Base-by-base conservation (phyloP, 306 rosid genomes). In the Vigna radiata region DNA sequence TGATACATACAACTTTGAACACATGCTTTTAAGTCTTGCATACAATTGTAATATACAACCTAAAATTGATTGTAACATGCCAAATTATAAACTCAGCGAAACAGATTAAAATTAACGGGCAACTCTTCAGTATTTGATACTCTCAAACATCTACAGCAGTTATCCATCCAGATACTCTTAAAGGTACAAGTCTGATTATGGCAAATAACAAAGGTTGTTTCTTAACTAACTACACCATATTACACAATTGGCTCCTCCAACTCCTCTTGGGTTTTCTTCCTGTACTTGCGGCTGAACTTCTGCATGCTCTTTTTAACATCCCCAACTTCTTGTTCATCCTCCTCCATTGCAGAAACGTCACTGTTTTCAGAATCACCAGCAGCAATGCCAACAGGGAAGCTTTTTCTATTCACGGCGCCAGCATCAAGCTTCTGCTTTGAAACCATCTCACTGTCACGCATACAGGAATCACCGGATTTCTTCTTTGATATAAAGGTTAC, bases 301-400 rank as follows among this genome's bases (percentile, higher is more conserved):
- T 82, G 96, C 0, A 68, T 80, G 73, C 83, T 75, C 81, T 79
- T 85, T 58, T 68, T 88, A 27, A 46, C 60, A 56, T 41, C 87
- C 36, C 39, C 87, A 16, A 49, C 78, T 62, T 86, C 89, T 9
- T 81, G 82, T 81, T 87, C 96, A 76, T 95, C 97, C 86, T 91
- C 99, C 53, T 95, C 99, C 97, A 95, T 95, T 53, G 92, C 95
- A 86, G 89, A 90, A 64, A 82, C 83, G 1, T 86, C 93, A 83
- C 75, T 82, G 31, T 80, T 85, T 73, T 84, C 91, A 17, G 72
- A 29, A 2, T 83, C 91, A 18, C 41, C 91, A 1, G 69, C 89
- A 18, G 89, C 93, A 50, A 92, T 85, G 72, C 87, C 29, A 9
- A 83, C 79, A 12, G 88, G 73, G 75, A 77, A 67, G 55, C 80